Evolutionary conservation across 345 rosid genomes (phyloP).

Genomic region (Salix udensis): DNA sequence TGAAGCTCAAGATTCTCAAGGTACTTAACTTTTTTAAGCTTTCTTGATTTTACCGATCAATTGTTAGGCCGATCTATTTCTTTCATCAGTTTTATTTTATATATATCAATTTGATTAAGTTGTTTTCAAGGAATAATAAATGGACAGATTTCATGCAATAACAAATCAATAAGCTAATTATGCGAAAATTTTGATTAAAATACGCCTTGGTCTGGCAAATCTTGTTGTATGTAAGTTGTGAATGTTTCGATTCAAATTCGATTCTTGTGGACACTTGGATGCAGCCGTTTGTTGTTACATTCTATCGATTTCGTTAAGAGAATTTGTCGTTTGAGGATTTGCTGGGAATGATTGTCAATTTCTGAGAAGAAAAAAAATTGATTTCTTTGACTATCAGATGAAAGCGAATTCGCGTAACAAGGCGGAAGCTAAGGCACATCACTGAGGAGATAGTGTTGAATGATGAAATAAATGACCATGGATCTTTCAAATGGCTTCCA

Average conservation of each 20-base stretch:
- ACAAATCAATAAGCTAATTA: background rate
- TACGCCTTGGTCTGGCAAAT: background rate
- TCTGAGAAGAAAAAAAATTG: background rate
- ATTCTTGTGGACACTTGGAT: background rate
- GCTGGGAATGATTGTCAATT: background rate
- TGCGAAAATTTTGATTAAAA: background rate
- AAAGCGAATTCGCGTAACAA: conserved; percentile 48
- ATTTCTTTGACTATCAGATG: conserved; percentile 12
- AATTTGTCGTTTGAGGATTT: background rate
- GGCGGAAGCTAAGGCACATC: conserved; percentile 50
- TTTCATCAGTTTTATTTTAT: background rate
- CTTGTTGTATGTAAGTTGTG: background rate
- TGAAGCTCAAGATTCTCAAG: conserved; percentile 68
- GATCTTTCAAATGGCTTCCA: background rate
- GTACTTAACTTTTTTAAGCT: conserved; percentile 18
- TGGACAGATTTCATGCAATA: background rate
- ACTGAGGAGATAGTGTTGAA: conserved; percentile 5
- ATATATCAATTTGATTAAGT: background rate
- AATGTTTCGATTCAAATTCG: background rate
- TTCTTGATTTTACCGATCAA: no score
- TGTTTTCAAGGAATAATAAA: background rate
- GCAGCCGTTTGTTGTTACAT: background rate
- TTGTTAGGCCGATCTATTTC: background rate
- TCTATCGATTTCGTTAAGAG: background rate
- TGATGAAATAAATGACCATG: background rate